Evolutionary conservation across 2,329 filamentous ascomycete species (phyloP).

Genomic region (Fusarium setosum): DNA sequence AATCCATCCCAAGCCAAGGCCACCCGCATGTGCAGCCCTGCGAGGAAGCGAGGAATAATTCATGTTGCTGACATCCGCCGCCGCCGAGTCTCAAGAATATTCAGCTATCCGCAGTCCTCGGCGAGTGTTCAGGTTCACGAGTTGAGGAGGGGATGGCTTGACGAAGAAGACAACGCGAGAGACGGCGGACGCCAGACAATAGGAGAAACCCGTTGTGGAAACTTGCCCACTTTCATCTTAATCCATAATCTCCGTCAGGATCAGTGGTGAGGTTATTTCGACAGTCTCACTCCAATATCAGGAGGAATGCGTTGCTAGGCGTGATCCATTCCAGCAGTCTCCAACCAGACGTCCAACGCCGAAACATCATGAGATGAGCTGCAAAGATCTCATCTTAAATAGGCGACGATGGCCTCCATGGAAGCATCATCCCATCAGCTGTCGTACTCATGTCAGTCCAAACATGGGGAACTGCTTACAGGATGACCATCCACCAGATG

Average conservation of each 20-base stretch:
- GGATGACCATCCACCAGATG: not conserved
- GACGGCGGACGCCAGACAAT: slow-evolving; percentile 23
- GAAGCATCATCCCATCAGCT: slow-evolving; percentile 3
- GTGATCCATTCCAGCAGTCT: slow-evolving; percentile 50
- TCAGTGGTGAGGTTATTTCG: slow-evolving; percentile 41
- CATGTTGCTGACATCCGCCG: slow-evolving; percentile 28
- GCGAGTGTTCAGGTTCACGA: slow-evolving; percentile 1
- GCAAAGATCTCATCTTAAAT: not conserved
- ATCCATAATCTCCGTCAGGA: slow-evolving; percentile 13
- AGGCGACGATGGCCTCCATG: not conserved
- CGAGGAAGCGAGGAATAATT: not conserved
- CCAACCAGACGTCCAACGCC: slow-evolving; percentile 27
- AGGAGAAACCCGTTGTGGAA: slow-evolving; percentile 24
- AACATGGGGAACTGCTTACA: not conserved
- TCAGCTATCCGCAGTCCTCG: slow-evolving; percentile 19
- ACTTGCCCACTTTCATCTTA: slow-evolving; percentile 37
- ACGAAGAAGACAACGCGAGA: slow-evolving; percentile 27
- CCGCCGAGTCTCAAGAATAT: slow-evolving; percentile 12
- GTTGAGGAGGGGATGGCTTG: slow-evolving; percentile 11
- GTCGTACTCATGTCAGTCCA: slow-evolving; percentile 18
- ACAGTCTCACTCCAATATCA: slow-evolving; percentile 45
- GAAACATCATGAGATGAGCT: slow-evolving; percentile 21
- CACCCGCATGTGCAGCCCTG: slow-evolving; percentile 21
- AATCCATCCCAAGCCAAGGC: slow-evolving; percentile 51
- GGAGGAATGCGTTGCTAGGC: slow-evolving; percentile 54